Percentiles rank a stretch among this genome's conserved stretches.
Evolutionary conservation across 148 eudicot genomes (phyloP).

Genomic region (Heliosperma pusillum): DNA sequence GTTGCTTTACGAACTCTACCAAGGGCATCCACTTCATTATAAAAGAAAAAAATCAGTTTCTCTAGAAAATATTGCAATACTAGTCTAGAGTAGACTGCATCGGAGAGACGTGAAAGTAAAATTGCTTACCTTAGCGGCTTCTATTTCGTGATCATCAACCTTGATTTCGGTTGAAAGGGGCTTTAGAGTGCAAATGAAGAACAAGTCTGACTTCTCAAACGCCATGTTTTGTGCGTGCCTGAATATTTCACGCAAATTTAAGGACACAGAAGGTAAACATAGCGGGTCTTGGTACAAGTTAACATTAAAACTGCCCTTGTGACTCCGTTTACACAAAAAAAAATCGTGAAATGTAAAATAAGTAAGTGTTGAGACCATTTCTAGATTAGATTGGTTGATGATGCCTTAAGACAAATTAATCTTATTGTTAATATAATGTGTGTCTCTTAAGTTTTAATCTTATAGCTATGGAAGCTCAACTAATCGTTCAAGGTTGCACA

Average conservation of each 20-base stretch:
- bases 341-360: too few relatives aligned
- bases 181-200: conserved; percentile 78
- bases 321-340: too few relatives aligned
- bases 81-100: not conserved
- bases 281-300: too few relatives aligned
- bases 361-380: too few relatives aligned
- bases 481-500: too few relatives aligned
- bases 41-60: not conserved
- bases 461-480: too few relatives aligned
- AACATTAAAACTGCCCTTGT: too few relatives aligned
- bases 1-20: conserved; percentile 63
- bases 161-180: conserved; percentile 60
- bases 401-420: too few relatives aligned
- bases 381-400: too few relatives aligned
- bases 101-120: not conserved
- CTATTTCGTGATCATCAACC: conserved; percentile 71
- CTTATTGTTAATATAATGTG: too few relatives aligned
- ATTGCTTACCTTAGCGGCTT: conserved; percentile 67
- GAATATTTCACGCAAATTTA: not conserved
- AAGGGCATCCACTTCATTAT: conserved; percentile 84
- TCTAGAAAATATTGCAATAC: not conserved
- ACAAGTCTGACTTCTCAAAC: conserved; percentile 84
- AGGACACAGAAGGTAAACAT: too few relatives aligned
- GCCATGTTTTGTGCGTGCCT: conserved; percentile 93
- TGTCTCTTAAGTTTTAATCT: too few relatives aligned